Conservation (phyloP, 163 green algal species). For the Volvox carteri region DNA sequence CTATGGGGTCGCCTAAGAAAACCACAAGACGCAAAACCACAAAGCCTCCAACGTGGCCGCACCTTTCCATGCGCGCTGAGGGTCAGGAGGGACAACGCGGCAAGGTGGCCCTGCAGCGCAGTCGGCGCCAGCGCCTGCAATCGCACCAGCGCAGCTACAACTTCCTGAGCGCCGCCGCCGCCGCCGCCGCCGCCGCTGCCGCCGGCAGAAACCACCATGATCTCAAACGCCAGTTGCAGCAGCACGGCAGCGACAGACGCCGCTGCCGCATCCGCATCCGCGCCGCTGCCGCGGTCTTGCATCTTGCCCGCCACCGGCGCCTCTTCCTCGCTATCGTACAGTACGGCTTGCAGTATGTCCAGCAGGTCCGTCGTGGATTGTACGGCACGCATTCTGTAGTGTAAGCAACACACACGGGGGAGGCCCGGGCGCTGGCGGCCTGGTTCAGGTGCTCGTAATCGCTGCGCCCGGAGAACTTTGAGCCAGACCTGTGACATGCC, state of each 20-base stretch:
- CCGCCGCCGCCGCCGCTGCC: constrained; percentile 36
- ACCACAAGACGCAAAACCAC: too few relatives aligned
- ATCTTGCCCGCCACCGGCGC: background rate
- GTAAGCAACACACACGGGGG: too few relatives aligned
- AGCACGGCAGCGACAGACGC: background rate
- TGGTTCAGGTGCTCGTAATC: too few relatives aligned
- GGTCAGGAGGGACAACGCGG: constrained; percentile 44
- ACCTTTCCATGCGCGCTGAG: constrained; percentile 34
- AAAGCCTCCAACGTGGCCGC: background rate
- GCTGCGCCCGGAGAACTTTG: too few relatives aligned
- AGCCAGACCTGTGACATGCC: too few relatives aligned
- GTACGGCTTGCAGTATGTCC: constrained; percentile 36
- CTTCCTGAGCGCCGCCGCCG: constrained; percentile 26
- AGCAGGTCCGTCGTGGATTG: constrained; percentile 10
- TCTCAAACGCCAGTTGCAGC: constrained; percentile 49
- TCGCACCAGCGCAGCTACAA: constrained; percentile 46
- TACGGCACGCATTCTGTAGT: constrained; percentile 41
- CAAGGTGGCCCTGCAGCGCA: background rate
- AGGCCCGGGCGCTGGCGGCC: too few relatives aligned
- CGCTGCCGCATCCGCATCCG: background rate
- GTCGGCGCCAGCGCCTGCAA: constrained; percentile 22
- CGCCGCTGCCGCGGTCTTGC: background rate
- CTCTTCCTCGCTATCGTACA: constrained; percentile 25
- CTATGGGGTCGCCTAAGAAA: too few relatives aligned
- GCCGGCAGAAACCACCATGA: background rate